Base-by-base conservation (phyloP, 192 early-diverging fungal genomes). In the Pilaira anomala region DNA sequence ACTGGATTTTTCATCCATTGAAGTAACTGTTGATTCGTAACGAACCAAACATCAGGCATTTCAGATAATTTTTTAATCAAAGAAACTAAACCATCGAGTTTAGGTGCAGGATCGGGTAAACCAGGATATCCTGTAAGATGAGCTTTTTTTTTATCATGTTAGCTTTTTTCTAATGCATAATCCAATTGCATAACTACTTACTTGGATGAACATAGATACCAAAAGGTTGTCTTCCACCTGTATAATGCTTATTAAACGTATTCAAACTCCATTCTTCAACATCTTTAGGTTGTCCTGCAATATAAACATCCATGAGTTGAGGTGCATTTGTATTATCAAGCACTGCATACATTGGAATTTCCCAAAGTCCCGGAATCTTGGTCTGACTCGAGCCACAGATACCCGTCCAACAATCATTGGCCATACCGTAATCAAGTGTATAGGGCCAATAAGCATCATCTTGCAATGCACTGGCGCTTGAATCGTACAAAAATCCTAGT, bases 1-100 rank as follows among this genome's bases (percentile, higher is more conserved):
- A 89, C 87, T 7, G 87, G 87, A 65, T 89, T 88, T 68, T 87
- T 72, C 83, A 89, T 88, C 77, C 86, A 89, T 57, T 83, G 61
- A 22, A 89, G 68, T 50, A 89, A 48, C 63, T 89, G 87, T 33
- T 78, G 76, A 60, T 74, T 76, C 41, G 85, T 89, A 2, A 89
- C 80, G 69, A 88, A 81, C 83, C 85, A 89, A 11, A 83, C 82
- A 69, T 89, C 82, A 21, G 76, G 72, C 33, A 77, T 66, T 18
- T 68, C 51, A 28, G 76, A 41, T 8, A 74, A 72, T 58, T 67
- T 79, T 16, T 72, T 56, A 24, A 89, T 71, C 52, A 89, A 82
- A 0, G 61, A 65, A 19, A 69, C 65, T 49, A 80, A 69, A 8
- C 69, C 26, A 8, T 49, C 36, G 3, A 74, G 40, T 1, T 71